Evolutionary conservation across 2,329 filamentous ascomycete genomes (phyloP).

Genomic region (Plectosphaerella plurivora): DNA sequence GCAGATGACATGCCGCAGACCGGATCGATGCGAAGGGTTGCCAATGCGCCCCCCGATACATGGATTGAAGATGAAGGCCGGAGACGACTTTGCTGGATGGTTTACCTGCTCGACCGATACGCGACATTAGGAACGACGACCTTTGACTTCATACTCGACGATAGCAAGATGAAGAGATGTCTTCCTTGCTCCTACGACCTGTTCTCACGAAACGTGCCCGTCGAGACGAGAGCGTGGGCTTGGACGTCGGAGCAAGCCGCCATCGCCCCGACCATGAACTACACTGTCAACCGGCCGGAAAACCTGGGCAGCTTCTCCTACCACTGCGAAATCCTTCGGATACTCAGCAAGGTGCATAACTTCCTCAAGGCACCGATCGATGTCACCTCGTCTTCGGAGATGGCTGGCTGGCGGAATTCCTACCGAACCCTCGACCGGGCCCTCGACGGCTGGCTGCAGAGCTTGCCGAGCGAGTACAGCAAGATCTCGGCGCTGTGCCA

Average conservation of each 20-base stretch:
- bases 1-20: constrained; percentile 25
- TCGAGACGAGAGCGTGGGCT: constrained; percentile 30
- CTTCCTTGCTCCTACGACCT: constrained; percentile 39
- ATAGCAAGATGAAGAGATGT: constrained; percentile 31
- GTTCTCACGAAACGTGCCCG: constrained; percentile 37
- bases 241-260: constrained; percentile 16
- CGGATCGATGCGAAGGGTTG: constrained; percentile 28
- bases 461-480: constrained; percentile 37
- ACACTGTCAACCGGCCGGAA: constrained; percentile 29
- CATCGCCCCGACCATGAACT: neutral
- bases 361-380: constrained; percentile 36
- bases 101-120: constrained; percentile 38
- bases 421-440: constrained; percentile 33
- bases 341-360: constrained; percentile 36
- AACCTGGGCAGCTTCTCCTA: constrained; percentile 41
- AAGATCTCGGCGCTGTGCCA: constrained; percentile 40
- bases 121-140: constrained; percentile 35
- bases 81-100: constrained; percentile 38
- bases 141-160: constrained; percentile 36
- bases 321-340: constrained; percentile 38
- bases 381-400: constrained; percentile 29
- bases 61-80: constrained; percentile 41
- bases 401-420: constrained; percentile 34
- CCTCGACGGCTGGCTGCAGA: constrained; percentile 36
- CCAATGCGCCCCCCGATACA: constrained; percentile 29